phyloP scores from a whole-genome alignment of 75 land plant species.

The Selaginella moellendorffii region DNA sequence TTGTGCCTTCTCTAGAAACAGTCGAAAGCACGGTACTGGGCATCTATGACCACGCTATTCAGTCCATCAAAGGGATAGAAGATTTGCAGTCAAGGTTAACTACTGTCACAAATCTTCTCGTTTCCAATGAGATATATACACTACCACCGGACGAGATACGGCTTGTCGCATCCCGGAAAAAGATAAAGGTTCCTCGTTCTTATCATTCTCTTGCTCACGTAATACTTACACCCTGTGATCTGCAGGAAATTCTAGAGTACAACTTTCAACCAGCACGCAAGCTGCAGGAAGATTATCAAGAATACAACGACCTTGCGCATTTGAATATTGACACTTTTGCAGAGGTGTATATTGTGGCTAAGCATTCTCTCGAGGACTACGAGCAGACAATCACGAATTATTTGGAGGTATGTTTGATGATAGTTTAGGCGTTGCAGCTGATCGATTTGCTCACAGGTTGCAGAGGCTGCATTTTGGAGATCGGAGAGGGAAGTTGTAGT shows the following conservation, averaged over 20 bases:
- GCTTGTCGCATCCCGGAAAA: slow-evolving; percentile 11
- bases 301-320: slow-evolving; percentile 8
- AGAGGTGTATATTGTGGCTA: slow-evolving; percentile 4
- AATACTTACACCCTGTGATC: too few species aligned
- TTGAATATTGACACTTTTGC: slow-evolving; percentile 17
- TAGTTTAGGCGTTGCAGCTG: too few species aligned
- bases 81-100: slow-evolving; percentile 22
- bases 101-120: neutral
- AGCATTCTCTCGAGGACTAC: slow-evolving; percentile 18
- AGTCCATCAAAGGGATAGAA: slow-evolving; percentile 16
- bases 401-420: slow-evolving; percentile 16
- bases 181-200: slow-evolving; percentile 22
- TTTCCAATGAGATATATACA: slow-evolving; percentile 13
- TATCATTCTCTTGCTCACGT: too few species aligned
- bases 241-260: slow-evolving; percentile 17
- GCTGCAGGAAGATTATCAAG: slow-evolving; percentile 11
- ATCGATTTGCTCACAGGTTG: slow-evolving; percentile 18
- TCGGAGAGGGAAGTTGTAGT: slow-evolving; percentile 20
- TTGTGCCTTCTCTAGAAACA: slow-evolving; percentile 15
- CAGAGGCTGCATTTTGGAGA: slow-evolving; percentile 7
- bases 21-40: slow-evolving; percentile 13
- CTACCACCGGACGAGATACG: slow-evolving; percentile 12
- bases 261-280: slow-evolving; percentile 17
- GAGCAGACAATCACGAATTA: slow-evolving; percentile 15
- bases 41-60: slow-evolving; percentile 18